A percentile compares a stretch with the other conserved stretches of the same genome.
These are phyloP conservation scores for Talaromyces proteolyticus DNA, from an alignment of 495 filamentous ascomycete species.

Conservation along the genomic window DNA sequence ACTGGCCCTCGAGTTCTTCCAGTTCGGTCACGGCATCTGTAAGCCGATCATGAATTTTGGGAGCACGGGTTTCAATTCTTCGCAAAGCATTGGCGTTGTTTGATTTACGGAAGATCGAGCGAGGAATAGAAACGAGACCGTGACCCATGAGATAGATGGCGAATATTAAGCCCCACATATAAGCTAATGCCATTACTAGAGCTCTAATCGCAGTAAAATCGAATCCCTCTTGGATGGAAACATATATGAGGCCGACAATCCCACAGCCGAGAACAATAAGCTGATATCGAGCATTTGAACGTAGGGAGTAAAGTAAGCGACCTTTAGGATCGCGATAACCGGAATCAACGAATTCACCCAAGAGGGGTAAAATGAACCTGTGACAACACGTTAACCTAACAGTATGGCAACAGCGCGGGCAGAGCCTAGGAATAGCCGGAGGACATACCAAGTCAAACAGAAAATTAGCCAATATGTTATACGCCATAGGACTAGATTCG, in stretches of 20 bases:
- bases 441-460: slow-evolving; percentile 74
- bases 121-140: slow-evolving; percentile 85
- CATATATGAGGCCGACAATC: slow-evolving; percentile 70
- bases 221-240: slow-evolving; percentile 74
- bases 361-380: slow-evolving; percentile 87
- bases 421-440: slow-evolving; percentile 6
- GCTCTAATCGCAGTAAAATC: slow-evolving; percentile 60
- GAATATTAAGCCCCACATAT: slow-evolving; percentile 84
- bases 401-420: no score
- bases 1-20: slow-evolving; percentile 74
- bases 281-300: slow-evolving; percentile 83
- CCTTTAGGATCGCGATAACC: slow-evolving; percentile 82
- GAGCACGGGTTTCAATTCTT: slow-evolving; percentile 71
- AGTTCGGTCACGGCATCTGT: slow-evolving; percentile 77
- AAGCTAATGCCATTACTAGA: slow-evolving; percentile 85
- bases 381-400: no score
- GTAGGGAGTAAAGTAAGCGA: slow-evolving; percentile 75
- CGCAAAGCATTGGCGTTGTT: slow-evolving; percentile 65
- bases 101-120: slow-evolving; percentile 69
- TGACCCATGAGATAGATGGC: slow-evolving; percentile 98
- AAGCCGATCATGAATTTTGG: slow-evolving; percentile 78
- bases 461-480: slow-evolving; percentile 98
- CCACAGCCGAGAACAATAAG: slow-evolving; percentile 68
- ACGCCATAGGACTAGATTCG: slow-evolving; percentile 80
- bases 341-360: slow-evolving; percentile 89